phyloP scores from a whole-genome alignment of 768 basidiomycete genomes.

The Lactifluus subvellereus region DNA sequence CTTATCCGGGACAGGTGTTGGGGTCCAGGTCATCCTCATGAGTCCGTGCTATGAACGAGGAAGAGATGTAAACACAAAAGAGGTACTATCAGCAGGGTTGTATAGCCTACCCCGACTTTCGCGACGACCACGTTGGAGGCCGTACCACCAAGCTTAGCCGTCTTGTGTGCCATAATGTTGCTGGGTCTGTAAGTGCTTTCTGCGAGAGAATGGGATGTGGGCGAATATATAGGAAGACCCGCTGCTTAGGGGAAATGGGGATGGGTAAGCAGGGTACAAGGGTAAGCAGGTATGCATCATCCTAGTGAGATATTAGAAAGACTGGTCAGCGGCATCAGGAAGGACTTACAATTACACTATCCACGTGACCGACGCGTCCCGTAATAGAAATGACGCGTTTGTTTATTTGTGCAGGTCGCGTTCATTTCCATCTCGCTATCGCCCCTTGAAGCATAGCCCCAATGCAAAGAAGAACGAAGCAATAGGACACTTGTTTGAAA shows the following conservation, averaged over 20 bases:
- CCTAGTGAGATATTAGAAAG: too few species aligned
- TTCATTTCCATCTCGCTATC: not conserved
- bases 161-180: constrained; percentile 29
- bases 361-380: constrained; percentile 7
- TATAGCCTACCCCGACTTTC: constrained; percentile 35
- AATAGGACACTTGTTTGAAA: not conserved
- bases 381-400: constrained; percentile 15
- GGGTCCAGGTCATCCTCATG: constrained; percentile 57
- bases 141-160: constrained; percentile 37
- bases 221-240: too few species aligned
- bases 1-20: constrained; percentile 48
- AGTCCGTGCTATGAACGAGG: constrained; percentile 39
- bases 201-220: too few species aligned
- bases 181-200: not conserved
- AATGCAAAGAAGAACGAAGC: not conserved
- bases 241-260: too few species aligned
- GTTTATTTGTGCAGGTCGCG: constrained; percentile 3
- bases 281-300: too few species aligned
- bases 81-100: not conserved
- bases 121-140: constrained; percentile 36
- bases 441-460: not conserved
- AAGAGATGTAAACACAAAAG: not conserved
- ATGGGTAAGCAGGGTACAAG: too few species aligned
- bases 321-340: too few species aligned
- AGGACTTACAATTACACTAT: too few species aligned